Evolutionary conservation across 1,284 basidiomycete genomes (phyloP).

Genomic region (Flammula alnicola): DNA sequence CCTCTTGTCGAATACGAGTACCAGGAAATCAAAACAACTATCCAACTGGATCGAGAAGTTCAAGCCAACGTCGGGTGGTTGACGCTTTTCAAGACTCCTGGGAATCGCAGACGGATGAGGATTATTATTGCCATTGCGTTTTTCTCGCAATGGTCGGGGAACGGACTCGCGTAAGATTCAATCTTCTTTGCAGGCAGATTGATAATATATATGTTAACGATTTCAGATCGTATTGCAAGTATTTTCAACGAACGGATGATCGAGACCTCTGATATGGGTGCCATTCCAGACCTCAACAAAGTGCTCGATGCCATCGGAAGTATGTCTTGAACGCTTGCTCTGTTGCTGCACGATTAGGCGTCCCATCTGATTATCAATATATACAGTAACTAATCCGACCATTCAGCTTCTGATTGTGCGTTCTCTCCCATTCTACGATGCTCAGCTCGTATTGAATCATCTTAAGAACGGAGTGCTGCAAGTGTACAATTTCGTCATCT

Average conservation of each 20-base stretch:
- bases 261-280: not conserved
- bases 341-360: no score
- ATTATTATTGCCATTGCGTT: constrained; percentile 25
- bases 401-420: constrained; percentile 49
- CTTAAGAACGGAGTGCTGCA: constrained; percentile 21
- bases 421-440: not conserved
- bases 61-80: constrained; percentile 19
- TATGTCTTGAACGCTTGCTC: no score
- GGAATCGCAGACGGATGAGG: constrained; percentile 23
- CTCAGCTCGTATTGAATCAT: not conserved
- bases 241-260: not conserved
- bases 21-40: constrained; percentile 22
- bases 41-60: constrained; percentile 19
- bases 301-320: constrained; percentile 24
- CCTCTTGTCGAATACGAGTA: constrained; percentile 27
- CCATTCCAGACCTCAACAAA: constrained; percentile 25
- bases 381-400: constrained; percentile 48
- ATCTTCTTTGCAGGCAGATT: not conserved
- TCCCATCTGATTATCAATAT: not conserved
- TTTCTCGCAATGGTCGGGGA: constrained; percentile 26
- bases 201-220: not conserved
- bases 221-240: constrained; percentile 35
- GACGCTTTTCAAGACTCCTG: constrained; percentile 23
- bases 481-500: constrained; percentile 20
- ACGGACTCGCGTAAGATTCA: constrained; percentile 21